Base-by-base conservation (phyloP, 805 yeast species). In the Ogataea nonfermentans region DNA sequence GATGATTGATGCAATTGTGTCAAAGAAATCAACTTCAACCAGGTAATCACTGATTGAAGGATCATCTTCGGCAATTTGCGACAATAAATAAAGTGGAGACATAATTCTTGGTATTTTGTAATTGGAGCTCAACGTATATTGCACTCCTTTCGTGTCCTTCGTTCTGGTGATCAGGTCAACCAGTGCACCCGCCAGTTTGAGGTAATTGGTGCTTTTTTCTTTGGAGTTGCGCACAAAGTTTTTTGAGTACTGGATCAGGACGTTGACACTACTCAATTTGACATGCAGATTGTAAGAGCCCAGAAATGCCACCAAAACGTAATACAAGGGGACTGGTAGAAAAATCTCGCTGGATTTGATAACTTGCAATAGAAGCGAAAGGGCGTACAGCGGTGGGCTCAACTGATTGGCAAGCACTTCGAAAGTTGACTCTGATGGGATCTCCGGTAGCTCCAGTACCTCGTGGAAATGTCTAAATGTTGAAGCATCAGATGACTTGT, bases 81-180 rank as follows among this genome's bases (percentile, higher is more conserved):
- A 63, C 10, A 68, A 32, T 8, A 65, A 49, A 35, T 56, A 55
- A 6, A 66, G 43, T 6, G 71, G 70, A 6, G 62, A 50, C 63
- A 59, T 58, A 14, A 52, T 52, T 12, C 52, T 52, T 4, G 56
- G 47, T 8, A 55, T 35, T 27, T 50, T 52, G 33, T 43, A 57
- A 31, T 43, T 52, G 7, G 57, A 48, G 31, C 45, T 41, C 11
- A 50, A 28, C 3, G 55, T 40, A 12, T 45, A 42, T 15, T 54
- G 49, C 10, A 19, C 19, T 4, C 48, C 55, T 27, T 33, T 32
- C 6, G 41, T 29, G 30, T 45, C 39, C 25, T 49, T 50, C 1
- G 57, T 52, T 22, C 55, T 44, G 5, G 46, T 37, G 14, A 57
- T 48, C 22, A 57, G 38, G 14, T 44, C 41, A 10, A 58, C 34